Percentiles rank a stretch among this genome's conserved stretches.
phyloP scores from a whole-genome alignment of 495 filamentous ascomycete genomes.

The Podospora comata region DNA sequence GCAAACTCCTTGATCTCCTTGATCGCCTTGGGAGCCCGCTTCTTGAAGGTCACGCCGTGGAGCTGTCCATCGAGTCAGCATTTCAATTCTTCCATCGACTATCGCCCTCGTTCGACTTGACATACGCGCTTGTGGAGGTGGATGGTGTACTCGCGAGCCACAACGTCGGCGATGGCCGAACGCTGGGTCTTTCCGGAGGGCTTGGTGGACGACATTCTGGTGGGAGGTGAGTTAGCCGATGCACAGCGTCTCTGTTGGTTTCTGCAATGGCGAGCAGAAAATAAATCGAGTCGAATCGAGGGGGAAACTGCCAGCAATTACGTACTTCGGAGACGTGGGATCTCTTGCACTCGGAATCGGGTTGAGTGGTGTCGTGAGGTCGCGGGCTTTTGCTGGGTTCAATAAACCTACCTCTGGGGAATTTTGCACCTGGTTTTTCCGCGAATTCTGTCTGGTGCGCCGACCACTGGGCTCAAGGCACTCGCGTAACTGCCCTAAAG shows the following conservation, averaged over 20 bases:
- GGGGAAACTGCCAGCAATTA: conserved; percentile 18
- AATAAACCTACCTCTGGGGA: conserved; percentile 29
- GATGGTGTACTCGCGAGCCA: conserved; percentile 99
- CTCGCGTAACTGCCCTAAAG: conserved; percentile 32
- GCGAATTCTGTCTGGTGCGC: conserved; percentile 36
- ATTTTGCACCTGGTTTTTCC: conserved; percentile 37
- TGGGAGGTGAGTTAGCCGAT: conserved; percentile 17
- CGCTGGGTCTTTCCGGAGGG: conserved; percentile 67
- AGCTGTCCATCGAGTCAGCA: conserved; percentile 55
- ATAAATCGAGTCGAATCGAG: conserved; percentile 6
- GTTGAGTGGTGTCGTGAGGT: conserved; percentile 34
- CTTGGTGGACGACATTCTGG: conserved; percentile 69
- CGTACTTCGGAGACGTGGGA: conserved; percentile 35
- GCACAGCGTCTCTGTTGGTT: background rate
- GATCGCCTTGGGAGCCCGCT: conserved; percentile 95
- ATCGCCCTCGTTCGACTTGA: conserved; percentile 28
- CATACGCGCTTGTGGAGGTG: conserved; percentile 99
- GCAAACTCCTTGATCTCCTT: conserved; percentile 98
- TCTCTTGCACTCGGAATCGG: conserved; percentile 32
- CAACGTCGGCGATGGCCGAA: conserved; percentile 96
- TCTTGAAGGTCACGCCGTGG: conserved; percentile 98
- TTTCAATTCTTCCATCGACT: background rate
- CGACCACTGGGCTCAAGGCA: conserved; percentile 29
- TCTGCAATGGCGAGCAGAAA: conserved; percentile 1
- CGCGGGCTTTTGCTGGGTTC: conserved; percentile 30